Evolutionary conservation across 2,329 filamentous ascomycete genomes (phyloP).

Genomic region (Cordyceps tenuipes): DNA sequence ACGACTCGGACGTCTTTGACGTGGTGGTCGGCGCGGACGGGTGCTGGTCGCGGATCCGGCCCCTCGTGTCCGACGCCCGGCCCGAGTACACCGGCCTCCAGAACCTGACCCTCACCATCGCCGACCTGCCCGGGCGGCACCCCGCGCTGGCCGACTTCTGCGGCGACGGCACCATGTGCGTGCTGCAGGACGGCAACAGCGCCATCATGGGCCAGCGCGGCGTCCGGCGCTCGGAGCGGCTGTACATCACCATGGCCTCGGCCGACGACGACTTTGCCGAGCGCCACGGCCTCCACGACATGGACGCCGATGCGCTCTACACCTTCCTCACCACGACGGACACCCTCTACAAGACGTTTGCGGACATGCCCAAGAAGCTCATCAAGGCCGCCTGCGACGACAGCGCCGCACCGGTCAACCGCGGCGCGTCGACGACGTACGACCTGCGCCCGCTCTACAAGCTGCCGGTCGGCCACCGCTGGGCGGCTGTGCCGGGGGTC

Average conservation of each 20-base stretch:
- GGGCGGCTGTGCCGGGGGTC: constrained; percentile 32
- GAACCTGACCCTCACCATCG: constrained; percentile 27
- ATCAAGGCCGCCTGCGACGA: constrained; percentile 22
- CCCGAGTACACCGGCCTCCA: constrained; percentile 33
- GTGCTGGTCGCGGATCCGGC: constrained; percentile 31
- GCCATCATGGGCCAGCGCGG: constrained; percentile 22
- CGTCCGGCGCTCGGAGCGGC: constrained; percentile 21
- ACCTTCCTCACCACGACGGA: not conserved
- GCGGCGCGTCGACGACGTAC: constrained; percentile 11
- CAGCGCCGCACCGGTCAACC: constrained; percentile 13
- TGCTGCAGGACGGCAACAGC: constrained; percentile 24
- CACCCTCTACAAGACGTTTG: not conserved
- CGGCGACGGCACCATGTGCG: constrained; percentile 29
- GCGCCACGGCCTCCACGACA: not conserved
- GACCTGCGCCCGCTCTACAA: constrained; percentile 24
- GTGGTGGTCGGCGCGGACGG: constrained; percentile 33
- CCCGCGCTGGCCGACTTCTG: constrained; percentile 30
- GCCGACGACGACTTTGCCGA: constrained; percentile 18
- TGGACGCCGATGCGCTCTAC: not conserved
- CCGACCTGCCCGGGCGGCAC: constrained; percentile 24
- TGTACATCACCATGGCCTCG: constrained; percentile 21
- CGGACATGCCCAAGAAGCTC: constrained; percentile 18
- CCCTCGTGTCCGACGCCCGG: constrained; percentile 25
- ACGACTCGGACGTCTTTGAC: constrained; percentile 23
- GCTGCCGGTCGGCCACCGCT: constrained; percentile 35